phyloP scores from a whole-genome alignment of 768 basidiomycete genomes.

The Rubroboletus pulcherrimus region DNA sequence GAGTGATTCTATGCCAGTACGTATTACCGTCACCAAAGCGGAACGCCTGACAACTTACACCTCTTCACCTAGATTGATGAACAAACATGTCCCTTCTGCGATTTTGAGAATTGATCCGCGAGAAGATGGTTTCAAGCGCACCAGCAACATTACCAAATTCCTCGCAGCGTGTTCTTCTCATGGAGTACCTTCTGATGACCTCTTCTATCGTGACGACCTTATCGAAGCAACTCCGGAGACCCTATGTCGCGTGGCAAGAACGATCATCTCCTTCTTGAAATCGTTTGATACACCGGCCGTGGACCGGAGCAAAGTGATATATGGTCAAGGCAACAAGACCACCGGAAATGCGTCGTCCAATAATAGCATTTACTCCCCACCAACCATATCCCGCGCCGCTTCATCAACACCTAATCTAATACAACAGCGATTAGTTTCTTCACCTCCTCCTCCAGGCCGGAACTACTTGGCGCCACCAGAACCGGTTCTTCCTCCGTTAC shows the following conservation, averaged over 20 bases:
- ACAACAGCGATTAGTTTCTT: slow-evolving; percentile 37
- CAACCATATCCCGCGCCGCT: slow-evolving; percentile 40
- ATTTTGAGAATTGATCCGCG: slow-evolving; percentile 61
- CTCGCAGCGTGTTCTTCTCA: slow-evolving; percentile 69
- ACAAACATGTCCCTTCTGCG: slow-evolving; percentile 63
- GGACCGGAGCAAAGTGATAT: slow-evolving; percentile 44
- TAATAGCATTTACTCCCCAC: slow-evolving; percentile 35
- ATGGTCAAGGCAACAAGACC: slow-evolving; percentile 36
- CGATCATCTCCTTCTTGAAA: slow-evolving; percentile 66
- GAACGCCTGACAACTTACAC: slow-evolving; percentile 1
- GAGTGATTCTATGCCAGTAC: slow-evolving; percentile 87
- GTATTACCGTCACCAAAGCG: slow-evolving; percentile 33
- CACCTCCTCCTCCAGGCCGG: slow-evolving; percentile 31
- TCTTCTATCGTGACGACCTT: slow-evolving; percentile 68
- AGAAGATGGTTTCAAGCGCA: slow-evolving; percentile 62
- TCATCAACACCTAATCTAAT: slow-evolving; percentile 62
- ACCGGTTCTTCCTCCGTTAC: slow-evolving; percentile 45
- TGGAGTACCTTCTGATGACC: slow-evolving; percentile 57
- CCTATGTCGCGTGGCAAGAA: slow-evolving; percentile 67
- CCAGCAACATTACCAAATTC: slow-evolving; percentile 74
- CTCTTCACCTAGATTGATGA: slow-evolving; percentile 56
- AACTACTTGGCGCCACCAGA: slow-evolving; percentile 52
- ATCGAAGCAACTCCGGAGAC: slow-evolving; percentile 56
- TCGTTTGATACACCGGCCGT: slow-evolving; percentile 53
- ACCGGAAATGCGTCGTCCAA: slow-evolving; percentile 25